Base-by-base conservation (phyloP, 2,329 filamentous ascomycete species). In the Oidium heveae region DNA sequence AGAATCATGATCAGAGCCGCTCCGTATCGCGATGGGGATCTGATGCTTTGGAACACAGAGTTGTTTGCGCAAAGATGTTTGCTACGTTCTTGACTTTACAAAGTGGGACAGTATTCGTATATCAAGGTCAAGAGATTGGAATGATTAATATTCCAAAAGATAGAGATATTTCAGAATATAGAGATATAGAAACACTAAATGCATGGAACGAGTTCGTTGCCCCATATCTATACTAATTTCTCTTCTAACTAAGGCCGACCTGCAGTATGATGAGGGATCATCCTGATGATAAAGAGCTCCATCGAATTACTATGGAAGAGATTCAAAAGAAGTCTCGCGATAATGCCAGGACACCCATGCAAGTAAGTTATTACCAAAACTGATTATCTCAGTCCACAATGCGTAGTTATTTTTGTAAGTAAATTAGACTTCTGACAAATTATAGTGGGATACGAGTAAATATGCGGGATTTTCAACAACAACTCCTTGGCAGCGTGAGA, bases 281-380 rank as follows among this genome's bases (percentile, higher is more conserved):
- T 56, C 64, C 65, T 5, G 62, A 66, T 20, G 66, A 71, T 50
- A 66, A 64, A 54, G 64, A 68, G 53, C 66, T 66, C 34, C 64
- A 69, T 36, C 61, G 65, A 9, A 62, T 65, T 20, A 70, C 62
- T 54, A 67, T 65, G 65, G 60, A 70, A 57, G 70, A 75, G n/a
- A 70, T 79, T 61, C 73, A 75, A 57, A 69, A 71, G 58, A 77
- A 78, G 63, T 77, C 74, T 8, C 65, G 82, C 22, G 83, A 87
- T 65, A 83, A 87, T 64, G 77, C 76, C 8, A 72, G 83, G 49
- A 78, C 79, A 0, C 82, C 82, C 0, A 79, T 87, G 66, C 81
- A 62, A 54, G 59, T 58, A 56, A 43, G 55, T 44, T 41, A 15
- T 13, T 20, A 39, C 33, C 41, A 2, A 20, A 16, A 16, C 28